Evolutionary conservation across 306 rosid genomes (phyloP).

Genomic region (Cicer arietinum): DNA sequence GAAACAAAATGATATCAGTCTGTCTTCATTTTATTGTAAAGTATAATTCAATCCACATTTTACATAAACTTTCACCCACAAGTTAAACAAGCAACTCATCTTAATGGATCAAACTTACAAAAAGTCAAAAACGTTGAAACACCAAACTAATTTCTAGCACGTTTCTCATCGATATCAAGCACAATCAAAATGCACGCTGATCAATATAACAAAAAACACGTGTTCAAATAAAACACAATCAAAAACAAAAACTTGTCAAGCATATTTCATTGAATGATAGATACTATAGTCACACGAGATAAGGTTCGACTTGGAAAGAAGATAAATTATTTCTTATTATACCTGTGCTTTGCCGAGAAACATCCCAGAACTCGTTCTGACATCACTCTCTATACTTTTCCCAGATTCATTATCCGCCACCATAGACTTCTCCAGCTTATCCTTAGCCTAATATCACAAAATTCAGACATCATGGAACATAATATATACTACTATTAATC

Average conservation of each 20-base stretch:
- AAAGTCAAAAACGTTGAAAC: not conserved
- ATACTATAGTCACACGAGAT: conserved; percentile 18
- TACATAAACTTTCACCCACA: conserved; percentile 9
- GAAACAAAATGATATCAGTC: not conserved
- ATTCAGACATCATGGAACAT: conserved; percentile 28
- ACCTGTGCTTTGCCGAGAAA: conserved; percentile 82
- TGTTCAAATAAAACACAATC: not conserved
- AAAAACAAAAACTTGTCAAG: not conserved
- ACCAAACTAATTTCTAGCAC: conserved; percentile 12
- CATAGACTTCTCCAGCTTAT: conserved; percentile 84
- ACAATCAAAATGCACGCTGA: not conserved
- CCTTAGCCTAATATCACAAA: conserved; percentile 67
- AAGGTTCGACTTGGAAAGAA: conserved; percentile 20
- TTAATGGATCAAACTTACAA: not conserved
- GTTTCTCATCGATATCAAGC: conserved; percentile 3
- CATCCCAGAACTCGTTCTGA: conserved; percentile 97
- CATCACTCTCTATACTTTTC: conserved; percentile 73
- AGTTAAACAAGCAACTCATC: not conserved
- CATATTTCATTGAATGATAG: not conserved
- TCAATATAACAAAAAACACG: not conserved
- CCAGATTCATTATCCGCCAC: conserved; percentile 93
- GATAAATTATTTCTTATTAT: not conserved
- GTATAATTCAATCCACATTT: conserved; percentile 4
- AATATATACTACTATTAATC: not conserved
- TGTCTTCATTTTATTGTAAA: not conserved